Base-by-base conservation (phyloP, 2,329 filamentous ascomycete genomes). In the Fusarium setosum region DNA sequence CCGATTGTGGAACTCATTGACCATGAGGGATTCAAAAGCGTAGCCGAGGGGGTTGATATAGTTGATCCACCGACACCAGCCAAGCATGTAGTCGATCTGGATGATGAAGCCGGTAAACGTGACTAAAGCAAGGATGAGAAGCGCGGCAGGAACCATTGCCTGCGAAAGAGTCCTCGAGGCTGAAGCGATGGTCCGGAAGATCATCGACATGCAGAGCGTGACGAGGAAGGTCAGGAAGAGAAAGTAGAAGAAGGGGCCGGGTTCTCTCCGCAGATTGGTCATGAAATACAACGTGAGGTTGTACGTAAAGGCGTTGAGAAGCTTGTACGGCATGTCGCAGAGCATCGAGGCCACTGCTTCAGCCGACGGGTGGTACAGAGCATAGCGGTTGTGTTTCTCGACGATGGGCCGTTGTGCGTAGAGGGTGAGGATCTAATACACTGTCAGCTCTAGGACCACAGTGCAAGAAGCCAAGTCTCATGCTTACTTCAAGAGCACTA, bases 61-160 rank as follows among this genome's bases (percentile, higher is more conserved):
- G 59, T 86, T 87, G 59, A 91, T 88, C 89, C 89, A 91, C 35
- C 85, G 78, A 35, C 86, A 86, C 88, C 89, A 92, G 1, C 83
- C 86, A 12, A 86, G 80, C 86, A 88, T 91, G 73, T 75, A 74
- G 4, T 69, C 58, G 1, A 70, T 69, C 3, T 73, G 74, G 18
- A 81, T 79, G 10, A 79, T 73, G 60, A 88, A 85, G 64, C 83
- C 86, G 1, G 85, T 87, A 61, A 76, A 75, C 0, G 65, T 74
- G 0, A 74, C 61, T 2, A 75, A 2, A 4, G 70, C 71, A 1
- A 75, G 59, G 6, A 74, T 72, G 15, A 82, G 72, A 3, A 82
- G 65, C 0, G 79, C 74, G 8, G 79, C 74, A 1, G 77, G 78
- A 3, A 76, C 76, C 71, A 82, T 75, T 17, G 80, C 79, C 58